A percentile compares a stretch with the other conserved stretches of the same genome.
phyloP scores from a whole-genome alignment of 108 stramenopile genomes.

The Pseudonitzschia multiseries region DNA sequence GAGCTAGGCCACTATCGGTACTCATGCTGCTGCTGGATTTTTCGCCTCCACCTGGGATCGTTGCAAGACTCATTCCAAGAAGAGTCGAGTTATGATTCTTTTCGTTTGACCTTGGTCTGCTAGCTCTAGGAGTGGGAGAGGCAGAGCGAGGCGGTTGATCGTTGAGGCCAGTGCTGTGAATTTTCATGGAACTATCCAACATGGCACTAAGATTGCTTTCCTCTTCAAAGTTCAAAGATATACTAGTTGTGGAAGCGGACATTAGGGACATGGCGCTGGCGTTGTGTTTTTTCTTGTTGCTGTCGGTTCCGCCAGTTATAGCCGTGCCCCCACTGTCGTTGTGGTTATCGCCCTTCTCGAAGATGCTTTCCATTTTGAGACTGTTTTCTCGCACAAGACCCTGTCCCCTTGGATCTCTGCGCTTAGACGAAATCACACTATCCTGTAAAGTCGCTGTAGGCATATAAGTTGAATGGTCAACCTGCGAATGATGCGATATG shows the following conservation, averaged over 20 bases:
- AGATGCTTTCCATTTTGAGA: constrained; percentile 41
- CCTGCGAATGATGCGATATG: neutral
- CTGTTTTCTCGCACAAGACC: constrained; percentile 28
- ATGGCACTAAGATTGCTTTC: constrained; percentile 44
- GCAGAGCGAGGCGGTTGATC: constrained; percentile 1
- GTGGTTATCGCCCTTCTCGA: neutral
- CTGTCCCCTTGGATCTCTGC: neutral
- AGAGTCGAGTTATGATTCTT: constrained; percentile 10
- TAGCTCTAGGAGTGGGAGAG: neutral
- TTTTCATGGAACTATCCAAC: constrained; percentile 46
- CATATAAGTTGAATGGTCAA: neutral
- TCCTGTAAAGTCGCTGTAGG: neutral
- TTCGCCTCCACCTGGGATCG: constrained; percentile 5
- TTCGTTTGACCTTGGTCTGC: neutral
- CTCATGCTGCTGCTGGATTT: constrained; percentile 26
- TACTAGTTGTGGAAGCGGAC: constrained; percentile 42
- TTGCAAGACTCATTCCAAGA: constrained; percentile 41
- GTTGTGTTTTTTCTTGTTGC: constrained; percentile 32
- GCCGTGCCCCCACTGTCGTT: too few species aligned
- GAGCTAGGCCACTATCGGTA: constrained; percentile 8
- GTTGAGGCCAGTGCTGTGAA: constrained; percentile 2
- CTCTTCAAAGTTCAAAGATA: constrained; percentile 46
- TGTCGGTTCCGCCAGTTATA: neutral
- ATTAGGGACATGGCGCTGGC: constrained; percentile 26
- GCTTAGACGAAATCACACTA: neutral